Conservation (phyloP, 2,329 filamentous ascomycete species). For the Aspergillus candidus region DNA sequence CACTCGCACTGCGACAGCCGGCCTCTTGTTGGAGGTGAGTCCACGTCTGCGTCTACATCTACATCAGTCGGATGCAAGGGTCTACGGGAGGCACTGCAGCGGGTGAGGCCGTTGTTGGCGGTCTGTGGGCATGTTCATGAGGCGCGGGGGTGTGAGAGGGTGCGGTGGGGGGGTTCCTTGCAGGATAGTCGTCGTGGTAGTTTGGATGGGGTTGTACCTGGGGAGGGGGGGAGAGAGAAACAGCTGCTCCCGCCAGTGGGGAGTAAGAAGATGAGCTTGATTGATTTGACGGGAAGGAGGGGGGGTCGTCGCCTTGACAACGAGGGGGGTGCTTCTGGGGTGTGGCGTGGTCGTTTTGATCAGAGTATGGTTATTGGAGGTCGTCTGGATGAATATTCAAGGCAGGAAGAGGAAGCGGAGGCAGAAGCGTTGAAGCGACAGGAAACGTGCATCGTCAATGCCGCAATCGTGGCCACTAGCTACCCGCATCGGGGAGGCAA, state of each 20-base stretch:
- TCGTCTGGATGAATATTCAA: no score
- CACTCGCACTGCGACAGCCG: constrained; percentile 44
- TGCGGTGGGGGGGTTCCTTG: constrained; percentile 39
- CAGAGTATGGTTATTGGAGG: no score
- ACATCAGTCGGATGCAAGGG: constrained; percentile 44
- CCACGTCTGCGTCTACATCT: no score
- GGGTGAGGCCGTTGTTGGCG: constrained; percentile 46
- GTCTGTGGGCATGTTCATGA: constrained; percentile 58
- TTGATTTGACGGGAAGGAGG: constrained; percentile 47
- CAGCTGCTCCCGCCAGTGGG: constrained; percentile 35
- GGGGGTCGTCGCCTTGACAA: constrained; percentile 28
- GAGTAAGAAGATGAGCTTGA: constrained; percentile 49
- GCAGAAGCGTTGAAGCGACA: constrained; percentile 32
- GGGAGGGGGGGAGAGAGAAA: constrained; percentile 4
- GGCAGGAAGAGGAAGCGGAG: neutral
- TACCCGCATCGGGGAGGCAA: constrained; percentile 59
- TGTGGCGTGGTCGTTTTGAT: no score
- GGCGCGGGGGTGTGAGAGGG: constrained; percentile 48
- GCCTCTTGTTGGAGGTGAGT: constrained; percentile 11
- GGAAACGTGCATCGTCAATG: constrained; percentile 77
- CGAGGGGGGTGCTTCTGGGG: neutral
- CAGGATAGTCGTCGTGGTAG: neutral
- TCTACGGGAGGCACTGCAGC: constrained; percentile 41
- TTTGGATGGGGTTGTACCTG: no score
- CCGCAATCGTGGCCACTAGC: constrained; percentile 64